phyloP scores from a whole-genome alignment of 2,329 filamentous ascomycete species.

The Epichloe glyceriae region DNA sequence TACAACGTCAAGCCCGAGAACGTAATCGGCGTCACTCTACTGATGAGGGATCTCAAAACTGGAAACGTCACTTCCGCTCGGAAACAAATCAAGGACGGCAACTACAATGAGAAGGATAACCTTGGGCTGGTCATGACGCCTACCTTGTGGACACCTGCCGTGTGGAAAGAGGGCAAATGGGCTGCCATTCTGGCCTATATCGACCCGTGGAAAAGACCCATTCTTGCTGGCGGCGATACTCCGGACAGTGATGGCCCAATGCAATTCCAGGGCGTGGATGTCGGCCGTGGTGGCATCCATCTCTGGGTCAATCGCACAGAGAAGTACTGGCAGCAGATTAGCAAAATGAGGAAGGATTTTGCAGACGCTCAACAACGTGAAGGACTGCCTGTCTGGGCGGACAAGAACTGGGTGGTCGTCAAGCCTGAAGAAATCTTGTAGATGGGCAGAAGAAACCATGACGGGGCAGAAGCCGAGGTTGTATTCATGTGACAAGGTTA shows the following conservation, averaged over 20 bases:
- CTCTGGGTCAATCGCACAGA: slow-evolving; percentile 29
- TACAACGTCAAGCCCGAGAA: slow-evolving; percentile 32
- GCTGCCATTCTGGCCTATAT: slow-evolving; percentile 30
- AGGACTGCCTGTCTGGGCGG: slow-evolving; percentile 24
- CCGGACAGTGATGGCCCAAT: slow-evolving; percentile 30
- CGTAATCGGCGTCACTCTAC: slow-evolving; percentile 28
- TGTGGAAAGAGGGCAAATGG: slow-evolving; percentile 31
- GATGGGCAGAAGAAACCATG: slow-evolving; percentile 1
- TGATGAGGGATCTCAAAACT: slow-evolving; percentile 19
- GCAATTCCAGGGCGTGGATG: slow-evolving; percentile 31
- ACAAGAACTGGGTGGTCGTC: slow-evolving; percentile 33
- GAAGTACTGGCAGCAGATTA: slow-evolving; percentile 20
- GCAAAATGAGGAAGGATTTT: slow-evolving; percentile 24
- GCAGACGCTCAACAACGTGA: slow-evolving; percentile 21
- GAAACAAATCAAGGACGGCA: slow-evolving; percentile 25
- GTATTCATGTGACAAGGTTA: too few species aligned
- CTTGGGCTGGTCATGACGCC: slow-evolving; percentile 26
- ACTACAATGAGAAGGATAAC: slow-evolving; percentile 23
- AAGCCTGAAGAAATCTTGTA: slow-evolving; percentile 25
- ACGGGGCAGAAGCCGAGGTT: too few species aligned
- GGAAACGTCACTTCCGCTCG: slow-evolving; percentile 22
- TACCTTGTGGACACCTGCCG: slow-evolving; percentile 29
- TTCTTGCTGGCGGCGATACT: slow-evolving; percentile 30
- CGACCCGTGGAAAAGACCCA: slow-evolving; percentile 28
- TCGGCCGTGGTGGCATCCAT: slow-evolving; percentile 26